Base-by-base conservation (phyloP, 768 basidiomycete species). In the Wakefieldia striispora region DNA sequence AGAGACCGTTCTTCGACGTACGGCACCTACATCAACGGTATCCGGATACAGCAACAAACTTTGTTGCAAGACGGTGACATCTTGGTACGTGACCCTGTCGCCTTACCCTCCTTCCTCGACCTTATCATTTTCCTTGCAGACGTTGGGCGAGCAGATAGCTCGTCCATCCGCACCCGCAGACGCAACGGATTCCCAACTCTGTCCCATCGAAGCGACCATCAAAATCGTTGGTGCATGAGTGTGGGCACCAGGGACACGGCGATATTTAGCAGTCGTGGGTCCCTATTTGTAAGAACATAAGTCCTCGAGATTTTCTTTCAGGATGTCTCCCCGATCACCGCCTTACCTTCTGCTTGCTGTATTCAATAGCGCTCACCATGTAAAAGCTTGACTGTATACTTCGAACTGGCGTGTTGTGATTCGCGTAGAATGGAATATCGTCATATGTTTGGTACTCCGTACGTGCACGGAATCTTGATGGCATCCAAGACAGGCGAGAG, bases 1-100 rank as follows among this genome's bases (percentile, higher is more conserved):
- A 71, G 72, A 34, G 79, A 80, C 58, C 67, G 75, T 38, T 70
- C 72, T 16, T 71, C 76, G 6, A 56, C 71, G 7, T 74, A 76
- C 45, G 77, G 79, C 11, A 80, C 79, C 27, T 76, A 67, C 53
- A 64, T 80, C 43, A 80, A 80, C 49, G 73, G 72, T 26, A 49
- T 66, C 47, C 70, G 67, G 52, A 68, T 79, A 52, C 65, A 64
- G 17, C 60, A 69, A 16, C 68, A 66, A 37, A 73, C 68, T 1
- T 48, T 64, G 6, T 60, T 80, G 21, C 70, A 69, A 45, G 57
- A 66, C 9, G 76, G 75, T 17, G 79, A 80, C 50, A 63, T 70
- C 7, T 58, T 80, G 51, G 79, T 79, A 49, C 49, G 73, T 68
- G 42, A 16, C 29, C 37, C 45, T 37, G 16, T 35, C 6, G 20